Evolutionary conservation across 306 rosid species (phyloP).

Genomic region (Albizia julibrissin): DNA sequence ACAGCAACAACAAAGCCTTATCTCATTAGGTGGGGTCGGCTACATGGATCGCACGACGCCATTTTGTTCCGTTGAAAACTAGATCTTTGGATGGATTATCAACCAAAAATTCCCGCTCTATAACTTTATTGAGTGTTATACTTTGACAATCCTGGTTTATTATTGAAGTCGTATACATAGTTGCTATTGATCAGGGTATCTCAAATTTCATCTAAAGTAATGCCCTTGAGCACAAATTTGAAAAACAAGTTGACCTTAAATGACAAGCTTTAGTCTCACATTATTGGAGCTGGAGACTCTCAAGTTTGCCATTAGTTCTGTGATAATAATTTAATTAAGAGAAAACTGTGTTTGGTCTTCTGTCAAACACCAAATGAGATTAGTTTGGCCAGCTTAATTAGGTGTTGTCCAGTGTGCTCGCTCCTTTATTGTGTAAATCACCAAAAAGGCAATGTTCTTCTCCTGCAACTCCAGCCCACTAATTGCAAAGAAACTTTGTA

Average conservation of each 20-base stretch:
- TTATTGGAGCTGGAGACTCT: background rate
- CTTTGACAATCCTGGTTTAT: background rate
- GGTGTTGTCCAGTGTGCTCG: background rate
- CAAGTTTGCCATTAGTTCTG: background rate
- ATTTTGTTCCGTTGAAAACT: too few relatives aligned
- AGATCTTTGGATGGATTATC: too few relatives aligned
- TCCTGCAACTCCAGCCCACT: background rate
- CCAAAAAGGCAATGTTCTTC: background rate
- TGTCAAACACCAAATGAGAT: background rate
- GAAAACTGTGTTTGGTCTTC: background rate
- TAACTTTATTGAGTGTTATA: too few relatives aligned
- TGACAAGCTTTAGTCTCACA: background rate
- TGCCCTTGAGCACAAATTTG: background rate
- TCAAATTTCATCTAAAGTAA: background rate
- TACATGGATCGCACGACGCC: too few relatives aligned
- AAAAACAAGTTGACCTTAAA: background rate
- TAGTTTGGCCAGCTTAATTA: background rate
- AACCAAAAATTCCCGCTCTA: too few relatives aligned
- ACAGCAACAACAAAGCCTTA: too few relatives aligned
- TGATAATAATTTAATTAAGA: background rate
- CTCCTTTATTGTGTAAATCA: background rate
- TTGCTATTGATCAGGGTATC: background rate
- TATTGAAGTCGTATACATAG: background rate
- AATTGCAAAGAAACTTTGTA: background rate
- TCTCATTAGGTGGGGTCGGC: too few relatives aligned